Base-by-base conservation (phyloP, 352 stramenopile species). In the Globisporangium barbulae region DNA sequence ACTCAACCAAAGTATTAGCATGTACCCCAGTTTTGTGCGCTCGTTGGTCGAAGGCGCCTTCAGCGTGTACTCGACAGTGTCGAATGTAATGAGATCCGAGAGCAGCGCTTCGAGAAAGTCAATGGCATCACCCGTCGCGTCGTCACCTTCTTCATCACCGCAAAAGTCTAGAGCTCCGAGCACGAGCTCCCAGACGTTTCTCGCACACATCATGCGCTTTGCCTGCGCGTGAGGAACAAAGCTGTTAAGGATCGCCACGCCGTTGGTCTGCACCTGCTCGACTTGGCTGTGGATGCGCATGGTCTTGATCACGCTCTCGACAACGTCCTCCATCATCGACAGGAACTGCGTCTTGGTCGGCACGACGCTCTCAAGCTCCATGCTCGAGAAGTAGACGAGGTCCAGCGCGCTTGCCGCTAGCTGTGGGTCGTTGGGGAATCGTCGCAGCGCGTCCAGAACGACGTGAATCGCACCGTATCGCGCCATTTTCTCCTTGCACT, bases 301-400 rank as follows among this genome's bases (percentile, higher is more conserved):
- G 5, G 72, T 59, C 49, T 56, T 50, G n/a, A 82, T 54, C 21
- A 76, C 55, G 25, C 47, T 54, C 1, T 66, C 54, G 17, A 83
- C 31, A 35, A 81, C 74, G 10, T 33, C 52, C 17, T 69, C 53
- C 17, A 75, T 59, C 3, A 48, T 57, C 8, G 50, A 28, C 13
- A 17, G 35, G 15, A 63, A 53, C 39, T 62, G 49, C 21, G 31
- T 44, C 35, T 59, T 53, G 13, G 49, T 66, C 3, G 41, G 35
- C 13, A 68, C 57, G 8, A 54, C 61, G 22, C 52, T 70, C 35
- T 85, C 76, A 0, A 88, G 59, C 39, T 86, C 78, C 15, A 79
- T 39, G 49, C 78, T 82, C 6, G 89, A 55, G n/a, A 79, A 81
- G 30, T 84, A 79, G 0, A 91, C 55, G 15, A 90, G 48, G 49